These are phyloP conservation scores for Tuber microsphaerosporum DNA, from an alignment of 495 filamentous ascomycete species.

Conservation along the genomic window DNA sequence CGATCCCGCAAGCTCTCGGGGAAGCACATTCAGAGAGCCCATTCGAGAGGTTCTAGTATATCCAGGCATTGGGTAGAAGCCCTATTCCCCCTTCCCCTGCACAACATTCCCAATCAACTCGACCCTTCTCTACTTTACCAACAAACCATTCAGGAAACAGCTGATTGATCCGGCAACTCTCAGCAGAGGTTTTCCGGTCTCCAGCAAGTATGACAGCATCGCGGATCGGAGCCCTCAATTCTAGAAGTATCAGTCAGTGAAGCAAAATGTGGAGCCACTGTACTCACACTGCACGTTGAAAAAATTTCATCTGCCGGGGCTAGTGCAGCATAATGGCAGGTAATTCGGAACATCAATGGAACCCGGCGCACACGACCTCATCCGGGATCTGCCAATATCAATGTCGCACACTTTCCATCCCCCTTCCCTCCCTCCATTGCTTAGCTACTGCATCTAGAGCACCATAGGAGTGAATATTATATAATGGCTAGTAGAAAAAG, in stretches of 20 bases:
- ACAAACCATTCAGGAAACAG: background rate
- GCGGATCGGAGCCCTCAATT: background rate
- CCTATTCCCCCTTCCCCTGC: background rate
- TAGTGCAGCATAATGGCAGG: background rate
- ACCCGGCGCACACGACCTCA: background rate
- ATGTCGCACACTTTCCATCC: background rate
- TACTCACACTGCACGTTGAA: background rate
- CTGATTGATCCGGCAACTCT: background rate
- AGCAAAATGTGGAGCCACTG: conserved; percentile 1
- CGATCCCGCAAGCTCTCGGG: background rate
- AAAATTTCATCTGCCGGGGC: background rate
- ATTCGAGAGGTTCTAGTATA: background rate
- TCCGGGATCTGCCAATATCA: background rate
- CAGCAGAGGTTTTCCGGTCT: background rate
- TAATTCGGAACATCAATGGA: background rate
- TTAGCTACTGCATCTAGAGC: background rate
- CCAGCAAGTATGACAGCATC: background rate
- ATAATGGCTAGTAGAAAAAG: background rate
- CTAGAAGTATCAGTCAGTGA: background rate
- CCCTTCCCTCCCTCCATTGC: background rate
- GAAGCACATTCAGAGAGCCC: background rate
- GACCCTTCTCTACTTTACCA: background rate
- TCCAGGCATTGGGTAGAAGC: background rate
- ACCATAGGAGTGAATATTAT: background rate
- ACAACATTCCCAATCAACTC: background rate